Base-by-base conservation (phyloP, 2,329 filamentous ascomycete species). In the Thielaviopsis ethacetica region DNA sequence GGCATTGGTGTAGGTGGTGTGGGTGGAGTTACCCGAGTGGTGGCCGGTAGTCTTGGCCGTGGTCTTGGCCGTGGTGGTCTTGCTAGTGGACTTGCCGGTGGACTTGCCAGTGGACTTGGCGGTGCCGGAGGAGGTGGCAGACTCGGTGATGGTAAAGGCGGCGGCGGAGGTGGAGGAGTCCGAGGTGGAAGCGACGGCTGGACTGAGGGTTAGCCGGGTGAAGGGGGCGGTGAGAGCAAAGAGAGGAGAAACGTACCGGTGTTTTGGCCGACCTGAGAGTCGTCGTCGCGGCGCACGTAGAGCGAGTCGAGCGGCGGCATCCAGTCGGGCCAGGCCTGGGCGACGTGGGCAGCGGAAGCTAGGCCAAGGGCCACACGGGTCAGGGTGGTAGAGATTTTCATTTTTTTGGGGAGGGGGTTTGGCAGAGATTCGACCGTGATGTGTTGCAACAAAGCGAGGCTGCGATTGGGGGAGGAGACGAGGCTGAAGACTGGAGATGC, bases 261-360 rank as follows among this genome's bases (percentile, higher is more conserved):
- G 22, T 63, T 52, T 21, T 62, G 60, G 55, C 55, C 63, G 59
- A 65, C 59, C 53, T 63, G 54, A 34, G 60, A 61, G 30, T 63
- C 68, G 62, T 63, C 68, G 62, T 77, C 71, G 62, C 73, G 71
- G 61, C 78, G 74, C 55, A 77, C 78, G 49, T 83, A 69, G 41
- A 84, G 66, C 15, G 75, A 66, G 52, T 56, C 54, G 63, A 82
- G 75, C 41, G 75, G 54, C 13, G 77, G 73, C 19, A 82, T 69
- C 75, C 76, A 81, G 62, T 68, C 69, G 21, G 79, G 76, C 80
- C 79, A 82, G 59, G 75, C 79, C 58, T 77, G 73, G n/a, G 74
- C 74, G 22, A 79, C 63, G 17, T 75, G 72, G 9, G 76, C 69
- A 57, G 82, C 68, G 34, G 80, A 74, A 51, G 70, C 69, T 17